These are phyloP conservation scores for Gossypium thurberi DNA, from an alignment of 345 rosid species.

Conservation along the genomic window DNA sequence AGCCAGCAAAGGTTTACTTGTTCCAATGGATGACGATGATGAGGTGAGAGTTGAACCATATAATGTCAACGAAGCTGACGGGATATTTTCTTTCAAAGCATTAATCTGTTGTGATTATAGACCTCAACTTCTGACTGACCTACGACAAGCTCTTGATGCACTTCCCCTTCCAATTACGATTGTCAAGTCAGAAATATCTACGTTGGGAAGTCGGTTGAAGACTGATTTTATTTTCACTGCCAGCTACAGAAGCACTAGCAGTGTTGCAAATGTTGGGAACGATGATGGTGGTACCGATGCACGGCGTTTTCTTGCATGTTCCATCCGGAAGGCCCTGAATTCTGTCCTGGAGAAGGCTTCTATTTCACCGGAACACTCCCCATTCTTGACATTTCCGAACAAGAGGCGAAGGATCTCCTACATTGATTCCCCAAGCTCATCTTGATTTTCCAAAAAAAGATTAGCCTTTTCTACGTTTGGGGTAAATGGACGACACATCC, in stretches of 20 bases:
- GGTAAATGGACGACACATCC: background rate
- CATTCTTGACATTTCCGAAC: conserved; percentile 28
- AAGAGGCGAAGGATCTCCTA: conserved; percentile 43
- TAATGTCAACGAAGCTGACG: conserved; percentile 12
- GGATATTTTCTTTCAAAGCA: conserved; percentile 31
- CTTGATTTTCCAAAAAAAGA: conserved; percentile 20
- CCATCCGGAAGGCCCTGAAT: conserved; percentile 27
- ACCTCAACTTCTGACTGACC: conserved; percentile 45
- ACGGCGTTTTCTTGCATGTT: conserved; percentile 16
- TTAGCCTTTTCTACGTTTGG: background rate
- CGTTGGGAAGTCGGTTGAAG: conserved; percentile 45
- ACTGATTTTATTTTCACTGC: conserved; percentile 31
- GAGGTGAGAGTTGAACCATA: conserved; percentile 46
- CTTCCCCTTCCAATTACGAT: conserved; percentile 33
- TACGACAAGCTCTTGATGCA: conserved; percentile 38
- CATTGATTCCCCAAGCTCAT: conserved; percentile 38
- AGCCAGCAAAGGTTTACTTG: conserved; percentile 37
- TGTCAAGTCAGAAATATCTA: conserved; percentile 44
- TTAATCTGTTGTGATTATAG: conserved; percentile 50
- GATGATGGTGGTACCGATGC: conserved; percentile 11
- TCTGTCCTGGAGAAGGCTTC: conserved; percentile 41
- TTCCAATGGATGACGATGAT: conserved; percentile 52
- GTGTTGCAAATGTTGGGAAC: conserved; percentile 4
- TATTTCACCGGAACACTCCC: conserved; percentile 32
- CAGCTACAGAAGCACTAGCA: conserved; percentile 6